Conservation (phyloP, 805 yeast genomes). For the Saccharomycopsis fermentans region DNA sequence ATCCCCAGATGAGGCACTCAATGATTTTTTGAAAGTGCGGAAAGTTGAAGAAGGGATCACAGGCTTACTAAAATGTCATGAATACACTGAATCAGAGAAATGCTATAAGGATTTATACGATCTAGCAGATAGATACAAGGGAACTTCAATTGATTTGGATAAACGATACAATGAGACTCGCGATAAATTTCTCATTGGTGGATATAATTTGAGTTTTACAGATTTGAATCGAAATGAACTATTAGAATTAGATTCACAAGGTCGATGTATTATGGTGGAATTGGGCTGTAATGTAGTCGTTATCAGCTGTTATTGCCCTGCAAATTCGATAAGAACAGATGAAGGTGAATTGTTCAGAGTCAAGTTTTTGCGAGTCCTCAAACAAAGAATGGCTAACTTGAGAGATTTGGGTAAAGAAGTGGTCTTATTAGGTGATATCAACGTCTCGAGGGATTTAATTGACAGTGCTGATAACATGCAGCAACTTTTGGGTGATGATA, state of each 20-base stretch:
- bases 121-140: slow-evolving; percentile 16
- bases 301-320: slow-evolving; percentile 78
- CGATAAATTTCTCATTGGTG: slow-evolving; percentile 45
- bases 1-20: slow-evolving; percentile 19
- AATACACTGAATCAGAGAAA: slow-evolving; percentile 3
- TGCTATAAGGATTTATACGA: slow-evolving; percentile 13
- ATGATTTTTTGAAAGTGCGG: slow-evolving; percentile 38
- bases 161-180: slow-evolving; percentile 19
- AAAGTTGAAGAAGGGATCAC: slow-evolving; percentile 90
- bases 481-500: slow-evolving; percentile 31
- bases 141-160: slow-evolving; percentile 23
- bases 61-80: slow-evolving; percentile 37
- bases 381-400: slow-evolving; percentile 51
- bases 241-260: slow-evolving; percentile 62
- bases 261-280: slow-evolving; percentile 72
- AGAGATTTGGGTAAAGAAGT: slow-evolving; percentile 54
- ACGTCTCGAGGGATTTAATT: slow-evolving; percentile 66
- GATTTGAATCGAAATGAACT: slow-evolving; percentile 24
- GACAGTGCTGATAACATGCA: slow-evolving; percentile 70
- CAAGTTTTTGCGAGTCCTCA: slow-evolving; percentile 46
- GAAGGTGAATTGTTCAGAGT: slow-evolving; percentile 53
- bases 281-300: slow-evolving; percentile 51
- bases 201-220: slow-evolving; percentile 32
- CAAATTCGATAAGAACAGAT: slow-evolving; percentile 65
- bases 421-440: slow-evolving; percentile 80